A percentile compares a stretch with the other conserved stretches of the same genome.
Evolutionary conservation across 2,329 filamentous ascomycete species (phyloP).

Genomic region (Hypoxylon sp.): DNA sequence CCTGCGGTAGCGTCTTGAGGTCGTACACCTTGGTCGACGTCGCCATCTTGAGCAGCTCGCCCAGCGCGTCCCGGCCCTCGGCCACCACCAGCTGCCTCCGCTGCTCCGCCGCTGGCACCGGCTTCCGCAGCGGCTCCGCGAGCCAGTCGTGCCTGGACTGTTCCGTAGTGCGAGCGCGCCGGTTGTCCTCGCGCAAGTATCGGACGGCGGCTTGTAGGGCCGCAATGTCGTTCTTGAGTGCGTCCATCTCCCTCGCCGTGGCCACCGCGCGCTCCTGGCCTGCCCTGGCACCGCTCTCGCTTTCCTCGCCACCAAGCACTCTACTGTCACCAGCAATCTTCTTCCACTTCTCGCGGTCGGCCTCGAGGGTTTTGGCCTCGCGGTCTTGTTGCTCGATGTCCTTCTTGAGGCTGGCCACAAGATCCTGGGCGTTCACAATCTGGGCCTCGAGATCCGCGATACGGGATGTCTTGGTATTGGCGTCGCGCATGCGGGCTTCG

Average conservation of each 20-base stretch:
- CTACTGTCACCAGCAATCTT: slow-evolving; percentile 71
- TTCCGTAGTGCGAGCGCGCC: slow-evolving; percentile 65
- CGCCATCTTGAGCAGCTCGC: slow-evolving; percentile 70
- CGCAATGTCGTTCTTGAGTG: slow-evolving; percentile 72
- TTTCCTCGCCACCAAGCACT: slow-evolving; percentile 60
- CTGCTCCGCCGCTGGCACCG: slow-evolving; percentile 63
- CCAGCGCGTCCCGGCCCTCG: slow-evolving; percentile 70
- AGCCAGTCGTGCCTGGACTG: slow-evolving; percentile 68
- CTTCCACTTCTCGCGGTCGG: slow-evolving; percentile 74
- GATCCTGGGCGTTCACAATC: slow-evolving; percentile 61
- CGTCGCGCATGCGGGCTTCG: slow-evolving; percentile 85
- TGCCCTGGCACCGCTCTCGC: slow-evolving; percentile 57
- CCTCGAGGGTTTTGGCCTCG: slow-evolving; percentile 69
- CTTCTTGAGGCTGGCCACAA: slow-evolving; percentile 63
- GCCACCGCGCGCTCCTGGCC: slow-evolving; percentile 73
- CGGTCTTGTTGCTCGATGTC: slow-evolving; percentile 73
- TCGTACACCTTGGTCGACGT: slow-evolving; percentile 65
- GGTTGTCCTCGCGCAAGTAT: slow-evolving; percentile 73
- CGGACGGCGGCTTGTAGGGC: slow-evolving; percentile 70
- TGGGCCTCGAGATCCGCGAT: slow-evolving; percentile 71
- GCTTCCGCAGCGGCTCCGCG: slow-evolving; percentile 64
- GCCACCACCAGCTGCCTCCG: slow-evolving; percentile 64
- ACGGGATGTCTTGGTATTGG: slow-evolving; percentile 75
- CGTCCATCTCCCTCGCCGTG: slow-evolving; percentile 76
- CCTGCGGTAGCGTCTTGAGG: slow-evolving; percentile 62